phyloP scores from a whole-genome alignment of 2,329 filamentous ascomycete genomes.

The Colletotrichum liriopes region DNA sequence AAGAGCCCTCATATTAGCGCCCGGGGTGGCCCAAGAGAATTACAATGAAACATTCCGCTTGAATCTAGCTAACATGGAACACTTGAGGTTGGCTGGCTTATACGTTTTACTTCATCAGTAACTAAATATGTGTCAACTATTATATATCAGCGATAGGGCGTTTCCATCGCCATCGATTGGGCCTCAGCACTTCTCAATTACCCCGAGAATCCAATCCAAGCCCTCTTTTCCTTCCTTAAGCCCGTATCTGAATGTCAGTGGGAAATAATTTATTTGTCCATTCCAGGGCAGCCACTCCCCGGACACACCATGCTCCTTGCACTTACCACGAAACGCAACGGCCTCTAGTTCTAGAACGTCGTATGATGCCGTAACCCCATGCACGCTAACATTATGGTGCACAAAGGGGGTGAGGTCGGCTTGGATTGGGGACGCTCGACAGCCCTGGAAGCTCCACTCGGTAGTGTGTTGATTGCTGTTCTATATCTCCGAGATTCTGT shows the following conservation, averaged over 20 bases:
- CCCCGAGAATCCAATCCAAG: constrained; percentile 61
- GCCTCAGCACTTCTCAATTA: constrained; percentile 12
- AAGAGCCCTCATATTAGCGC: too few relatives aligned
- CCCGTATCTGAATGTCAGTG: constrained; percentile 64
- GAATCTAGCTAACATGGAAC: too few relatives aligned
- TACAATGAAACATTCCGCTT: too few relatives aligned
- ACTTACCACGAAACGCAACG: constrained; percentile 62
- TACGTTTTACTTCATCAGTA: too few relatives aligned
- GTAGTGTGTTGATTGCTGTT: background rate
- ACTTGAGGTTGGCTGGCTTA: too few relatives aligned
- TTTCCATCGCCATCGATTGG: too few relatives aligned
- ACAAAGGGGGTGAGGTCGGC: constrained; percentile 55
- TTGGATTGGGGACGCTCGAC: constrained; percentile 64
- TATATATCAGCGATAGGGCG: too few relatives aligned
- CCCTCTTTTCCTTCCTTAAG: constrained; percentile 63
- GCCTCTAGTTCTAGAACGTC: constrained; percentile 70
- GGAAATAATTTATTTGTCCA: constrained; percentile 74
- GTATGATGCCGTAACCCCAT: constrained; percentile 66
- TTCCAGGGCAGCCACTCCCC: constrained; percentile 74
- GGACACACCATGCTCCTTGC: constrained; percentile 57
- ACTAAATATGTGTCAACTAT: too few relatives aligned
- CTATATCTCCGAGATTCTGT: background rate
- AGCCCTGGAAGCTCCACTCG: constrained; percentile 53
- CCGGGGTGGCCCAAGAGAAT: too few relatives aligned
- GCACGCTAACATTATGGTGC: constrained; percentile 59